phyloP scores from a whole-genome alignment of 2,329 filamentous ascomycete species.

The Setomelanomma holmii region DNA sequence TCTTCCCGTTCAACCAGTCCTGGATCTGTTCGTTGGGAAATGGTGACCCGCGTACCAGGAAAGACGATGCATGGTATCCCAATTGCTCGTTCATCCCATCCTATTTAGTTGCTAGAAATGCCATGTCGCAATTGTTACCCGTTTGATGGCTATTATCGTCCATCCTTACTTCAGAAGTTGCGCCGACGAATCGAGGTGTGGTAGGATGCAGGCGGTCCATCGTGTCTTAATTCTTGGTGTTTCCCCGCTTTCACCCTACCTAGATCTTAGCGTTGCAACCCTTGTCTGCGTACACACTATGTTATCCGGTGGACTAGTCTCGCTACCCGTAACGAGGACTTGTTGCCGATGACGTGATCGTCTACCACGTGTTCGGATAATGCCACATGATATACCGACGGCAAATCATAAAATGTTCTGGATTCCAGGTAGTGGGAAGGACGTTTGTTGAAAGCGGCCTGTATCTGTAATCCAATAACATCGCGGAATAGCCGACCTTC shows the following conservation, averaged over 20 bases:
- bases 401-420: constrained; percentile 12
- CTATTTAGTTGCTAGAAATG: constrained; percentile 6
- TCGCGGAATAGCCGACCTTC: not conserved
- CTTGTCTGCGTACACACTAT: no score
- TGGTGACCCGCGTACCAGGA: not conserved
- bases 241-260: not conserved
- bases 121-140: constrained; percentile 32
- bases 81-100: not conserved
- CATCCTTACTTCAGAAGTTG: constrained; percentile 22
- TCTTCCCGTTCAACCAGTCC: not conserved
- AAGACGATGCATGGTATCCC: not conserved
- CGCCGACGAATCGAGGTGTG: constrained; percentile 17
- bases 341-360: constrained; percentile 34
- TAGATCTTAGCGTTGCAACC: not conserved
- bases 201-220: not conserved
- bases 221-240: no score
- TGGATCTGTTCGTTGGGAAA: not conserved
- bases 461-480: no score
- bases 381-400: not conserved
- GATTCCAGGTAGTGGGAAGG: not conserved
- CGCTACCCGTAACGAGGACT: constrained; percentile 7
- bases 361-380: not conserved
- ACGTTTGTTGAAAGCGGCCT: not conserved
- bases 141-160: constrained; percentile 17
- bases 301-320: no score